phyloP scores from a whole-genome alignment of 495 filamentous ascomycete species.

The Neurospora discreta region DNA sequence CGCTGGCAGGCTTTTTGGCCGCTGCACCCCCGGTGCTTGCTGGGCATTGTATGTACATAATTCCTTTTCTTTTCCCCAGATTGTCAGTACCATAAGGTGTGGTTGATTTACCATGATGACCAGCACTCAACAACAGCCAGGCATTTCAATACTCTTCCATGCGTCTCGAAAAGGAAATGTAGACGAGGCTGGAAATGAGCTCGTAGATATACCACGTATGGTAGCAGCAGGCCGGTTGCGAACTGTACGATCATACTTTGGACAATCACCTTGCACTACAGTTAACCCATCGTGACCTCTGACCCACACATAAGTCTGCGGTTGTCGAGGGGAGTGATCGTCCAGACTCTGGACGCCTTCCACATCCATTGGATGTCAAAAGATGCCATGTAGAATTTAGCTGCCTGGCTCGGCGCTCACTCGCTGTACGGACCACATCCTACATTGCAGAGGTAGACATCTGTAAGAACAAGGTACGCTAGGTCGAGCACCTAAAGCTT shows the following conservation, averaged over 20 bases:
- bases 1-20: neutral
- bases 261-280: neutral
- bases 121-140: neutral
- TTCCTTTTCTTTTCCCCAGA: neutral
- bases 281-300: neutral
- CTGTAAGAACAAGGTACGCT: neutral
- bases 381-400: neutral
- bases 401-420: neutral
- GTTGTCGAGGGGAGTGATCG: neutral
- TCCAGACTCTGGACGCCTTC: neutral
- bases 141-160: neutral
- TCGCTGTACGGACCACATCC: neutral
- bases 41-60: neutral
- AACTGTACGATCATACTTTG: neutral
- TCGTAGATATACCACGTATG: neutral
- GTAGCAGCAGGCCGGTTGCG: neutral
- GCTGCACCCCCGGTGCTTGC: neutral
- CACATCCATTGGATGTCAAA: neutral
- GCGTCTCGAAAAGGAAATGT: neutral
- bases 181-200: neutral
- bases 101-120: neutral
- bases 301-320: neutral
- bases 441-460: neutral
- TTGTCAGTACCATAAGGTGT: neutral
- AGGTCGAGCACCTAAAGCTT: neutral